Evolutionary conservation across 2,329 filamentous ascomycete species (phyloP).

Genomic region (Alternaria dauci): DNA sequence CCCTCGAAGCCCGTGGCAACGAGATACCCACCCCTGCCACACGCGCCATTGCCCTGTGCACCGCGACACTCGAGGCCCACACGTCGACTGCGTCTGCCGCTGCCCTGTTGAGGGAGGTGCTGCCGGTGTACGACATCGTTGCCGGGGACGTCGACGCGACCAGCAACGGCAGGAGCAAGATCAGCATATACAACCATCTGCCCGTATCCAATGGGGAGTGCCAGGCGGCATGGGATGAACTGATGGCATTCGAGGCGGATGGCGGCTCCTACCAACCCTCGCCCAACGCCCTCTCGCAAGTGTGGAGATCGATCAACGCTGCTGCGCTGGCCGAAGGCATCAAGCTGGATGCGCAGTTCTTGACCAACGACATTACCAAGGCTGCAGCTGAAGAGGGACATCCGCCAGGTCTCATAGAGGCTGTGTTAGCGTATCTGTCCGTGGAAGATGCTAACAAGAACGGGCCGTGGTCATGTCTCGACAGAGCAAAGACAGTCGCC

Average conservation of each 20-base stretch:
- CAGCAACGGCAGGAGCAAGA: slow-evolving; percentile 46
- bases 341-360: slow-evolving; percentile 51
- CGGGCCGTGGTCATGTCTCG: slow-evolving; percentile 47
- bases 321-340: slow-evolving; percentile 53
- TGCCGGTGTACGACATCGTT: slow-evolving; percentile 52
- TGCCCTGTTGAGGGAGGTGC: slow-evolving; percentile 46
- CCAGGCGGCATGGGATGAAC: slow-evolving; percentile 58
- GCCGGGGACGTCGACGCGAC: slow-evolving; percentile 37
- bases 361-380: slow-evolving; percentile 44
- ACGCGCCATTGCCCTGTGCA: slow-evolving; percentile 56
- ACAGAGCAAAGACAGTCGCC: slow-evolving; percentile 41
- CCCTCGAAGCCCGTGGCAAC: slow-evolving; percentile 49
- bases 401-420: slow-evolving; percentile 47
- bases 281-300: slow-evolving; percentile 55
- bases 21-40: slow-evolving; percentile 45
- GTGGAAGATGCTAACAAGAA: slow-evolving; percentile 35
- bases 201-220: slow-evolving; percentile 63
- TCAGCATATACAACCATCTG: slow-evolving; percentile 58
- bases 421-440: slow-evolving; percentile 49
- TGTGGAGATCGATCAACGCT: slow-evolving; percentile 59
- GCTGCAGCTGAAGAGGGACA: slow-evolving; percentile 50
- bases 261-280: slow-evolving; percentile 58
- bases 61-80: slow-evolving; percentile 55
- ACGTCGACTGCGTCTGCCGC: slow-evolving; percentile 47
- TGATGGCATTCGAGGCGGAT: slow-evolving; percentile 62